These are phyloP conservation scores for Gardenia jasminoides DNA, from an alignment of 257 asterid genomes.

Conservation along the genomic window DNA sequence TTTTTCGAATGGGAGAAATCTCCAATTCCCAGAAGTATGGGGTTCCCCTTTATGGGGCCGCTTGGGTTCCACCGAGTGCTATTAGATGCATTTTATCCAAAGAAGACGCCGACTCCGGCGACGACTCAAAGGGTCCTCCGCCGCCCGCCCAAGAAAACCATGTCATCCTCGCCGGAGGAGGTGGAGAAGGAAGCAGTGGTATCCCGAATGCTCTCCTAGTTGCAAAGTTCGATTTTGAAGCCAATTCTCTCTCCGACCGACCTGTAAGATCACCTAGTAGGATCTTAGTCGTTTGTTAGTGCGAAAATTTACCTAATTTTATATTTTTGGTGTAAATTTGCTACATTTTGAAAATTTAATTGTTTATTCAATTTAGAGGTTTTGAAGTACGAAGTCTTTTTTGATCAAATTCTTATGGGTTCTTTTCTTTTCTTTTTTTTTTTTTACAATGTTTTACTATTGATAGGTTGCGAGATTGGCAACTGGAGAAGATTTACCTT, in stretches of 20 bases:
- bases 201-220: constrained; percentile 75
- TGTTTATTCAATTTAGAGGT: too few species aligned
- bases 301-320: not conserved
- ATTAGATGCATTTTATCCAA: constrained; percentile 18
- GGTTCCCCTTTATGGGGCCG: constrained; percentile 87
- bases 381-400: too few species aligned
- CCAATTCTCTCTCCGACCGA: constrained; percentile 59
- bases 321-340: not conserved
- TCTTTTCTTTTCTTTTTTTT: too few species aligned
- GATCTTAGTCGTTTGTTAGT: not conserved
- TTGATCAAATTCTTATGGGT: too few species aligned
- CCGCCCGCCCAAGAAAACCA: constrained; percentile 25
- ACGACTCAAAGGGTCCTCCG: constrained; percentile 4
- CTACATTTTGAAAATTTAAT: not conserved
- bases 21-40: constrained; percentile 61
- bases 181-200: constrained; percentile 93
- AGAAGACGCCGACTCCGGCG: constrained; percentile 22
- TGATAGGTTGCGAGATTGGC: constrained; percentile 62
- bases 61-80: constrained; percentile 65
- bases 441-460: not conserved
- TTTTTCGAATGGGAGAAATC: constrained; percentile 20
- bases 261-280: constrained; percentile 51
- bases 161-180: constrained; percentile 85
- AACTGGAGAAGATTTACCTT: constrained; percentile 84
- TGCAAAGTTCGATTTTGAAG: constrained; percentile 48